These are phyloP conservation scores for Vitis cinerea DNA, from an alignment of 164 flowering plant species.

Conservation along the genomic window DNA sequence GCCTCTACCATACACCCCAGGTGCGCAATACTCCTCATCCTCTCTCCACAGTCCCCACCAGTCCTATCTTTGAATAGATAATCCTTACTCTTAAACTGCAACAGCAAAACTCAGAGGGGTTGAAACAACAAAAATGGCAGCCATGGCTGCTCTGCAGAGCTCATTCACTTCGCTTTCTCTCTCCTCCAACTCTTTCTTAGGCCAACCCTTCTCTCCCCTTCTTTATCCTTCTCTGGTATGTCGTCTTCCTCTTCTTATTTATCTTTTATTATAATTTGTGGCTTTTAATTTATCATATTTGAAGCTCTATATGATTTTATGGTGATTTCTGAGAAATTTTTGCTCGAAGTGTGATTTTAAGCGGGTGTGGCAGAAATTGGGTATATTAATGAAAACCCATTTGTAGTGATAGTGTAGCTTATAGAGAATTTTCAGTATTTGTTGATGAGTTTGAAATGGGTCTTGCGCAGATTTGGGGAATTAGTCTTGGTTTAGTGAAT, in stretches of 20 bases:
- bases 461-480: background rate
- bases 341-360: background rate
- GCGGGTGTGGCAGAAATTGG: too few species aligned
- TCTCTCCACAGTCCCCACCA: background rate
- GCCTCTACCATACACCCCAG: too few species aligned
- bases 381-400: too few species aligned
- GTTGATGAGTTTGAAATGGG: background rate
- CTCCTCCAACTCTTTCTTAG: conserved; percentile 73
- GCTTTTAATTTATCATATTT: background rate
- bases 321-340: background rate
- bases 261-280: background rate
- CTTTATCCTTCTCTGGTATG: conserved; percentile 42
- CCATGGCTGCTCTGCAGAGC: conserved; percentile 79
- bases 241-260: conserved; percentile 1
- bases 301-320: background rate
- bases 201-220: conserved; percentile 62
- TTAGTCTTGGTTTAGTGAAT: background rate
- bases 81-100: too few species aligned
- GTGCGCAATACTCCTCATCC: too few species aligned
- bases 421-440: background rate
- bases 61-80: background rate
- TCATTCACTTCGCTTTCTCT: conserved; percentile 74
- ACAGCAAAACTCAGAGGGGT: background rate
- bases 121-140: conserved; percentile 42
- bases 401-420: too few species aligned